A percentile compares a stretch with the other conserved stretches of the same genome.
Conservation (phyloP, 108 stramenopile genomes). For the Nitzschia inconspicua region DNA sequence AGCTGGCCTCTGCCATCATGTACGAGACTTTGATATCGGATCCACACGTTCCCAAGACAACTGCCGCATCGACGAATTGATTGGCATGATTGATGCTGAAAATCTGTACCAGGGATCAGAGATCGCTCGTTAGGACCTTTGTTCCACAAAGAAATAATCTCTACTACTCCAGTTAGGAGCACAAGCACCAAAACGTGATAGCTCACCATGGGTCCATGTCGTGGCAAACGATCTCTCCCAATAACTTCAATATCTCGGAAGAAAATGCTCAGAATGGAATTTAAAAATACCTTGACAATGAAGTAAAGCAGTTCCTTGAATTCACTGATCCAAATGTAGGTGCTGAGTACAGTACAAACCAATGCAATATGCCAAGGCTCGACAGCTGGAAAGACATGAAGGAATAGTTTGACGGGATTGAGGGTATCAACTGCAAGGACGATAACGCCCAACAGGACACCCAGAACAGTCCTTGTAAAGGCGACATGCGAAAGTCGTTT, state of each 20-base stretch:
- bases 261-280: conserved; percentile 82
- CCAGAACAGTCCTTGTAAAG: conserved; percentile 85
- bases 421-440: conserved; percentile 82
- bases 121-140: too few relatives aligned
- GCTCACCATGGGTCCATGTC: conserved; percentile 89
- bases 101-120: too few relatives aligned
- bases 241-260: conserved; percentile 87
- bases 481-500: conserved; percentile 39
- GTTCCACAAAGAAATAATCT: too few relatives aligned
- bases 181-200: too few relatives aligned
- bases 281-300: conserved; percentile 79
- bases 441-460: conserved; percentile 71
- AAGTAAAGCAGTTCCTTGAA: conserved; percentile 84
- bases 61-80: conserved; percentile 94
- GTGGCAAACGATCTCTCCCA: conserved; percentile 88
- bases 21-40: conserved; percentile 77
- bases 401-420: conserved; percentile 91
- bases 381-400: conserved; percentile 76
- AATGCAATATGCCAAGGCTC: conserved; percentile 79
- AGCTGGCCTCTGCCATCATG: conserved; percentile 92
- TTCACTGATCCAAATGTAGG: conserved; percentile 77
- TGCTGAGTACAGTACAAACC: conserved; percentile 51
- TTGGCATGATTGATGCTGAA: conserved; percentile 97
- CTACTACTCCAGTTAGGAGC: too few relatives aligned
- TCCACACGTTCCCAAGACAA: conserved; percentile 81